These are phyloP conservation scores for Boletus hoseneyae DNA, from an alignment of 1,284 basidiomycete genomes.

Conservation along the genomic window DNA sequence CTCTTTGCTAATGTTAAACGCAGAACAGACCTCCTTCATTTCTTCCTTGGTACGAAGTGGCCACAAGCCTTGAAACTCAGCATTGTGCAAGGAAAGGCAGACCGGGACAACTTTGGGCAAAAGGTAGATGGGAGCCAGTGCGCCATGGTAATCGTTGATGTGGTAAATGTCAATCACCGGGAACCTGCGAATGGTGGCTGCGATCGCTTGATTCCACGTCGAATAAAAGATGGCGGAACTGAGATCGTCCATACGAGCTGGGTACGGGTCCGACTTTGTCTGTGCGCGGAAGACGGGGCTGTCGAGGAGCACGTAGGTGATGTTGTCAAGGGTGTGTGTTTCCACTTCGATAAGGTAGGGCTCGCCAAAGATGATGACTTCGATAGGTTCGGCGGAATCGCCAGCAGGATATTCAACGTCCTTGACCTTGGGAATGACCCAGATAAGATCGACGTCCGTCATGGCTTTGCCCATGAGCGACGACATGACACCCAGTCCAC, in stretches of 20 bases:
- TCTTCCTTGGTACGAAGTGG: slow-evolving; percentile 93
- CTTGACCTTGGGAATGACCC: slow-evolving; percentile 92
- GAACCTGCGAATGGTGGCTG: slow-evolving; percentile 79
- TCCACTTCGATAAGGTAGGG: slow-evolving; percentile 93
- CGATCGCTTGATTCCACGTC: slow-evolving; percentile 95
- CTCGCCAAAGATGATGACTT: slow-evolving; percentile 94
- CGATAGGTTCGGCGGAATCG: slow-evolving; percentile 88
- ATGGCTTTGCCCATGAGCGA: slow-evolving; percentile 95
- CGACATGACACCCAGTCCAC: slow-evolving; percentile 95
- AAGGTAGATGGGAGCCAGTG: slow-evolving; percentile 85
- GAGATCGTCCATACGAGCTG: slow-evolving; percentile 93
- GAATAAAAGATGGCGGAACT: slow-evolving; percentile 96
- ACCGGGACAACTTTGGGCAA: slow-evolving; percentile 85
- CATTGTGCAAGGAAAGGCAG: slow-evolving; percentile 92
- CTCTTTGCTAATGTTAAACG: slow-evolving; percentile 94
- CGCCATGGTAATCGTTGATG: slow-evolving; percentile 90
- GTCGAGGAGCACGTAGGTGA: slow-evolving; percentile 90
- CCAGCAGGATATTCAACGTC: slow-evolving; percentile 88
- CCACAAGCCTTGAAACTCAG: slow-evolving; percentile 95
- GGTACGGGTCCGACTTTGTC: slow-evolving; percentile 91
- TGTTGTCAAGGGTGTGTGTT: slow-evolving; percentile 88
- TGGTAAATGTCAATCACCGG: slow-evolving; percentile 89
- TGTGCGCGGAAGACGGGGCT: slow-evolving; percentile 93
- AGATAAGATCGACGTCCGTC: slow-evolving; percentile 90
- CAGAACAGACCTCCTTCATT: slow-evolving; percentile 96